phyloP scores from a whole-genome alignment of 1,284 basidiomycete species.

The Leccinum griseonigrum region DNA sequence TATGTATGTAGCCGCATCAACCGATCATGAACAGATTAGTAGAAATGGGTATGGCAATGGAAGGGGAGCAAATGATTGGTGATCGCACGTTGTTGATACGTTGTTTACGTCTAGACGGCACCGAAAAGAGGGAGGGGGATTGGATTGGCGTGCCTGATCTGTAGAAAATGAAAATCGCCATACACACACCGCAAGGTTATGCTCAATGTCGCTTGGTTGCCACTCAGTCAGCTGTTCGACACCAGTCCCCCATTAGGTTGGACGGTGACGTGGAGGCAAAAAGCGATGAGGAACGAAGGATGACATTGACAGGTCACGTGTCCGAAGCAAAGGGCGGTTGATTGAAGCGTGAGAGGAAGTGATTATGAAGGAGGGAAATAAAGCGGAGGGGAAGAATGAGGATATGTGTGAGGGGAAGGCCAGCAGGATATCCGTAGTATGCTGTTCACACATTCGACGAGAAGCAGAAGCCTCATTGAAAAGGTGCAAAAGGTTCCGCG shows the following conservation, averaged over 20 bases:
- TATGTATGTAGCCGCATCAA: slow-evolving; percentile 17
- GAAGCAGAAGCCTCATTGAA: slow-evolving; percentile 18
- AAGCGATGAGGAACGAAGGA: background rate
- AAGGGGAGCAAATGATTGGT: slow-evolving; percentile 18
- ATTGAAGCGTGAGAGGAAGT: slow-evolving; percentile 11
- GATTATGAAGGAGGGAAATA: background rate
- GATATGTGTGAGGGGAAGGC: background rate
- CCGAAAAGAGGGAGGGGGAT: slow-evolving; percentile 30
- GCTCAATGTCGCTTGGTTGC: slow-evolving; percentile 18
- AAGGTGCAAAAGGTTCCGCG: slow-evolving; percentile 30
- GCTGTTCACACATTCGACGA: slow-evolving; percentile 21
- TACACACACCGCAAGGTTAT: slow-evolving; percentile 19
- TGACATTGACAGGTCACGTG: slow-evolving; percentile 25
- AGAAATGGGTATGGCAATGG: slow-evolving; percentile 25
- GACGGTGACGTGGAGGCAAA: slow-evolving; percentile 9
- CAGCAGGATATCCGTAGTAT: too few relatives aligned
- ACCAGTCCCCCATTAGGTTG: background rate
- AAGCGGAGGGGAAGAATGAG: background rate
- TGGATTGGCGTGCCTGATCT: slow-evolving; percentile 31
- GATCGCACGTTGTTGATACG: slow-evolving; percentile 30
- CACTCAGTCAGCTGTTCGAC: slow-evolving; percentile 12
- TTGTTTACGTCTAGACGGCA: slow-evolving; percentile 32
- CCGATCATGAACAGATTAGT: slow-evolving; percentile 23
- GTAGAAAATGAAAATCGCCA: slow-evolving; percentile 23
- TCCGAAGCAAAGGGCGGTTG: slow-evolving; percentile 11